Base-by-base conservation (phyloP, 768 basidiomycete genomes). In the Guyanaporus albipodus region DNA sequence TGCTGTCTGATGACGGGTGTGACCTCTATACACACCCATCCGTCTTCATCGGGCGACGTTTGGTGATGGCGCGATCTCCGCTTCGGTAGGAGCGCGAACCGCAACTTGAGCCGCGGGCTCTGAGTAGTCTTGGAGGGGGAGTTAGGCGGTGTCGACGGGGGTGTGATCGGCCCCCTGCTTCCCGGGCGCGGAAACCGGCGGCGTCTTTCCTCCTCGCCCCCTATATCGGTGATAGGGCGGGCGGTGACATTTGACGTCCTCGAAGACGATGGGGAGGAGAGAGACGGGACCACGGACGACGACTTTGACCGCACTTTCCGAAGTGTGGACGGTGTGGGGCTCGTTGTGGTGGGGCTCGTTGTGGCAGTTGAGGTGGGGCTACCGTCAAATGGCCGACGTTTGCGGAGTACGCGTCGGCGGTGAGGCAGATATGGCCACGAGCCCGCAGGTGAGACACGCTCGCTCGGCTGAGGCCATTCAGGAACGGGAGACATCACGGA, bases 21-120 rank as follows among this genome's bases (percentile, higher is more conserved):
- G 22, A 68, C 41, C 4, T 68, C 64, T 44, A 66, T 53, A 33
- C 51, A 60, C 17, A 66, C 58, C 64, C 67, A 66, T 9, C 63
- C 67, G 1, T 59, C 65, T 26, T 50, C 52, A 23, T 31, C 61
- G 9, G 28, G 31, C 8, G 49, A 53, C 4, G 48, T 15, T 31
- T 31, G 48, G n/a, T n/a, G n/a, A n/a, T n/a, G n/a, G 21, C 47
- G 59, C n/a, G 18, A 17, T 17, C 49, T 59, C 23, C 64, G 54
- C 31, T 40, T 55, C 8, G 50, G 46, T 0, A 64, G 46, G 4
- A 56, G 47, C 10, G 57, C 6, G n/a, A 56, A 44, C 15, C 51
- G 51, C 10, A 50, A 4, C 37, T 42, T 56, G 48, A 46, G 44
- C 28, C 52, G 54, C 29, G 55, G 38, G 40, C 46, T 40, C n/a